phyloP scores from a whole-genome alignment of 1,284 basidiomycete genomes.

The Leccinum fallax region DNA sequence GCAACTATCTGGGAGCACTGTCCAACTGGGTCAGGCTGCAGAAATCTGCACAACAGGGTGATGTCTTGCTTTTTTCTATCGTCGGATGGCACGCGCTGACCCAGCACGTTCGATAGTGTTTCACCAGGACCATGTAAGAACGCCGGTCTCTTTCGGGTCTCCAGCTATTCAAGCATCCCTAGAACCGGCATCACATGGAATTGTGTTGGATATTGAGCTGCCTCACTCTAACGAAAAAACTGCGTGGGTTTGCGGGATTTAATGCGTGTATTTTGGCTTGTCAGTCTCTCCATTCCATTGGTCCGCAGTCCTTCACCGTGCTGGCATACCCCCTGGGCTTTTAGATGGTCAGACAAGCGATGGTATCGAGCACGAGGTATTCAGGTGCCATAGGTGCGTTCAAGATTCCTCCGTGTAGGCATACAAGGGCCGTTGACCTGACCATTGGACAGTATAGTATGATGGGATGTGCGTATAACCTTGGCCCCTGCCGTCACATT shows the following conservation, averaged over 20 bases:
- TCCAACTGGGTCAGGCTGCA: constrained; percentile 88
- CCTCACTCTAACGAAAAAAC: constrained; percentile 78
- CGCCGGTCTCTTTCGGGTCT: background rate
- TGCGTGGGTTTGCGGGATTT: constrained; percentile 42
- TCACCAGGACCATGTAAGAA: constrained; percentile 84
- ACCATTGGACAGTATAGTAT: no score
- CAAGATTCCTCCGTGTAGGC: no score
- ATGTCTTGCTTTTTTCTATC: constrained; percentile 81
- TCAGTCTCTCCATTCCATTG: no score
- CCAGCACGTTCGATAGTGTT: constrained; percentile 70
- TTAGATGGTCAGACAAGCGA: no score
- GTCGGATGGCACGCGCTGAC: constrained; percentile 92
- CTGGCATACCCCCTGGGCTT: no score
- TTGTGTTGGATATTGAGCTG: constrained; percentile 91
- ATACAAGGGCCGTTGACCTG: no score
- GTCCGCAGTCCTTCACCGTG: no score
- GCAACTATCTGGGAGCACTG: constrained; percentile 91
- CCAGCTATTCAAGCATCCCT: constrained; percentile 1
- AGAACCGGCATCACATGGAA: constrained; percentile 87
- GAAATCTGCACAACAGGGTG: constrained; percentile 54
- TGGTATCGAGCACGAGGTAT: no score
- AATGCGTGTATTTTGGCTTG: no score
- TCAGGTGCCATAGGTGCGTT: no score
- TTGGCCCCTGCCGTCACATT: no score
- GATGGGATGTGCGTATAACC: no score